Conservation (phyloP, 805 yeast genomes). For the Saccharomycopsis vini region DNA sequence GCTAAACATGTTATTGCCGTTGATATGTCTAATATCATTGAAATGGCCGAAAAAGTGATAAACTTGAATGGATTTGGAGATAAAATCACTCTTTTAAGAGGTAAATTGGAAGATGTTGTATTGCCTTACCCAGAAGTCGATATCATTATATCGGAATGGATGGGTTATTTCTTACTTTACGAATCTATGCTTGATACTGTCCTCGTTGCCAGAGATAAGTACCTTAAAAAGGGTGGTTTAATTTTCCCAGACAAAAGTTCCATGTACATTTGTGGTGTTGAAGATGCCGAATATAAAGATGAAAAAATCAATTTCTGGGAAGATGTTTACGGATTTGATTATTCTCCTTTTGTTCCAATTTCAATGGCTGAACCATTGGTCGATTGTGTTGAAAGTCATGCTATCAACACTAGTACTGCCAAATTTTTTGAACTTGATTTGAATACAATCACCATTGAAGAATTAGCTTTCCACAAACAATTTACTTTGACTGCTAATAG, state of each 20-base stretch:
- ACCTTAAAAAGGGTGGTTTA: slow-evolving; percentile 68
- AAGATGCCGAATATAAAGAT: slow-evolving; percentile 84
- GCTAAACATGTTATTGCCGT: slow-evolving; percentile 97
- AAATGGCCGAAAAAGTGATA: slow-evolving; percentile 87
- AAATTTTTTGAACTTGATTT: slow-evolving; percentile 77
- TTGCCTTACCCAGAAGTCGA: slow-evolving; percentile 86
- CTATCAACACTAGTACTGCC: slow-evolving; percentile 65
- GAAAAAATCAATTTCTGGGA: slow-evolving; percentile 94
- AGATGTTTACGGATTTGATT: slow-evolving; percentile 95
- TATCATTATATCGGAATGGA: slow-evolving; percentile 95
- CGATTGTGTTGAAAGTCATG: slow-evolving; percentile 78
- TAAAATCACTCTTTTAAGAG: slow-evolving; percentile 80
- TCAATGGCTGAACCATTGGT: slow-evolving; percentile 93
- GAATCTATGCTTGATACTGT: slow-evolving; percentile 98
- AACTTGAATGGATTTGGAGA: slow-evolving; percentile 75
- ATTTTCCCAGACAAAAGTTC: slow-evolving; percentile 92
- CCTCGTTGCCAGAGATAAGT: slow-evolving; percentile 85
- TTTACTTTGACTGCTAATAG: slow-evolving; percentile 68
- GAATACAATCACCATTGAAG: slow-evolving; percentile 77
- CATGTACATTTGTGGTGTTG: slow-evolving; percentile 84
- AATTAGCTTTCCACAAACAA: slow-evolving; percentile 64
- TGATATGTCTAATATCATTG: slow-evolving; percentile 94
- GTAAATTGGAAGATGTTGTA: slow-evolving; percentile 87
- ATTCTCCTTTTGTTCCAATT: slow-evolving; percentile 76
- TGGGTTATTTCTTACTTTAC: slow-evolving; percentile 94